Conservation (phyloP, 2,329 filamentous ascomycete genomes). For the Calonectria henricotiae region DNA sequence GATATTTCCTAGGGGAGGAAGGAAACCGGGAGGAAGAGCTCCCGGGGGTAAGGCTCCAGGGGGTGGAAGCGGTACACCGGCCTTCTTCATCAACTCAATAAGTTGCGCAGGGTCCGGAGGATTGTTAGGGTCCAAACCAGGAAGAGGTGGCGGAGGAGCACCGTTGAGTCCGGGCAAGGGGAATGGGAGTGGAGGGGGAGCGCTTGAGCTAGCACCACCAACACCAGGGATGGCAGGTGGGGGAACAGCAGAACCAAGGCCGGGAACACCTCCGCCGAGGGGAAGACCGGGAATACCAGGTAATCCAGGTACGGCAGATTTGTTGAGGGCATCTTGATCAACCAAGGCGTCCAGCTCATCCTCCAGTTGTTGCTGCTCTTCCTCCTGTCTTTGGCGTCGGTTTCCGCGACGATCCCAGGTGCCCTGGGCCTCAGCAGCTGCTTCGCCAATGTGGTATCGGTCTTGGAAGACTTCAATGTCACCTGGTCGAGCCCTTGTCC, state of each 20-base stretch:
- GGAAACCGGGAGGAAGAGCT: conserved; percentile 62
- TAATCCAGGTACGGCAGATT: conserved; percentile 61
- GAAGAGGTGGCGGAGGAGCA: conserved; percentile 67
- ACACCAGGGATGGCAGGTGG: conserved; percentile 68
- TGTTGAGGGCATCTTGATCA: conserved; percentile 84
- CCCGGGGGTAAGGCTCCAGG: conserved; percentile 65
- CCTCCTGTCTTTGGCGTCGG: conserved; percentile 85
- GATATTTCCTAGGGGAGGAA: conserved; percentile 61
- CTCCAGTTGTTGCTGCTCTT: conserved; percentile 93
- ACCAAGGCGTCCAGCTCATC: conserved; percentile 94
- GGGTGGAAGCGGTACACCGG: conserved; percentile 75
- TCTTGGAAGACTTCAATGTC: conserved; percentile 90
- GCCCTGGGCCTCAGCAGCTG: conserved; percentile 93
- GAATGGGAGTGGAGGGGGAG: conserved; percentile 68
- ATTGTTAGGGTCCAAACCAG: conserved; percentile 73
- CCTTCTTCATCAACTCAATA: conserved; percentile 77
- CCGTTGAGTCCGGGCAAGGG: conserved; percentile 68
- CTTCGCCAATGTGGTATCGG: conserved; percentile 94
- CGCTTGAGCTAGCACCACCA: conserved; percentile 60
- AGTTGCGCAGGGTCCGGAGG: conserved; percentile 75
- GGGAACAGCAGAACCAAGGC: conserved; percentile 63
- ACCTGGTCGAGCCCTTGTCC: conserved; percentile 91
- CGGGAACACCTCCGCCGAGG: conserved; percentile 61
- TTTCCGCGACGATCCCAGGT: conserved; percentile 90
- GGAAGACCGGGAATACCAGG: conserved; percentile 75